Base-by-base conservation (phyloP, 306 rosid genomes). In the Malus asiatica region DNA sequence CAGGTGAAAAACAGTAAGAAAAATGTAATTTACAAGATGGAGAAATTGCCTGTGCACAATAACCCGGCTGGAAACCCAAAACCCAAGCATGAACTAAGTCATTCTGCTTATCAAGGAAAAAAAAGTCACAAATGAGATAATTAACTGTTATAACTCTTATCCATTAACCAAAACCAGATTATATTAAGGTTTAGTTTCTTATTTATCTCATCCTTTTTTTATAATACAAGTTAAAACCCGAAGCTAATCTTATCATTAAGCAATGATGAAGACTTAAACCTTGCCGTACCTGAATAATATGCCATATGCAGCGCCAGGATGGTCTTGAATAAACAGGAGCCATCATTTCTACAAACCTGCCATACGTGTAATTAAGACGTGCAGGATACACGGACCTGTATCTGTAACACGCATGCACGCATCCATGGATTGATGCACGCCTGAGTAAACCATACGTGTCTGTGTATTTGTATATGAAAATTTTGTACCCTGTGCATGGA, bases 401-500 rank as follows among this genome's bases (percentile, higher is more conserved):
- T 40, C 9, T 40, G 44, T 40, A 57, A 60, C 32, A 27, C 12
- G 1, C 42, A 63, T 6, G 38, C 68, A 64, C n/a, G 44, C 7
- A 64, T 16, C 8, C 23, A 18, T 65, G 69, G 13, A 65, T 65
- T 65, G 70, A 35, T 33, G 45, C 14, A 65, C 0, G 27, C 20
- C 4, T 18, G 15, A 32, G 45, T 22, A 22, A 67, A 40, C 22
- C 15, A 44, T 46, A 4, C 29, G 3, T 29, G 0, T 25, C 35
- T 29, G n/a, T n/a, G 22, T 65, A 19, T 30, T 27, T 62, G 40
- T 63, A 29, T n/a, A 4, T 57, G 66, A 52, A 35, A 55, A 48
- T 29, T 76, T 58, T 58, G 1, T 89, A 89, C 98, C 98, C 98
- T 9, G 81, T 48, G 85, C 98, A 93, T 67, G 97, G 93, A 82